These are phyloP conservation scores for Phytophthora kernoviae DNA, from an alignment of 352 stramenopile genomes.

Conservation along the genomic window DNA sequence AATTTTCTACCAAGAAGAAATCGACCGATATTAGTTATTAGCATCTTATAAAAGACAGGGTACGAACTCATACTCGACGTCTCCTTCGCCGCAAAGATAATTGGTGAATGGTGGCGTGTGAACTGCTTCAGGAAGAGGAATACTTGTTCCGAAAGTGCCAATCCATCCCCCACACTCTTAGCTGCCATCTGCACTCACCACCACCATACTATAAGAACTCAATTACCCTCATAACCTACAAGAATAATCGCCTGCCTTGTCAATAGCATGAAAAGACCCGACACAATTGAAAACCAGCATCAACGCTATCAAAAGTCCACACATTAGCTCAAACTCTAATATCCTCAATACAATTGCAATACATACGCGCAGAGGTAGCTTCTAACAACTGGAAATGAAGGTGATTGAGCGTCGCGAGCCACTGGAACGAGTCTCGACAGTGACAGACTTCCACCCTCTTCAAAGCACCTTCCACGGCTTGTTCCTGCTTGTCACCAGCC, in stretches of 20 bases:
- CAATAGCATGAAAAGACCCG: constrained; percentile 67
- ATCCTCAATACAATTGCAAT: not conserved
- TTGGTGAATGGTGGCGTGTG: constrained; percentile 69
- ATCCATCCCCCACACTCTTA: constrained; percentile 52
- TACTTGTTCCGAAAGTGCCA: constrained; percentile 65
- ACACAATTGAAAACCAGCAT: constrained; percentile 69
- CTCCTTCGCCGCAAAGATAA: constrained; percentile 63
- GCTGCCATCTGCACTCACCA: constrained; percentile 44
- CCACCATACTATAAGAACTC: not conserved
- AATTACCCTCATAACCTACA: not conserved
- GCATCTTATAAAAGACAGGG: not conserved
- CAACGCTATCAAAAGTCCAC: constrained; percentile 32
- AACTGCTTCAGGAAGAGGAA: constrained; percentile 76
- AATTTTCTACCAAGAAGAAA: constrained; percentile 16
- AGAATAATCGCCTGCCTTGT: constrained; percentile 45
- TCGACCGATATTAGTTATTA: constrained; percentile 2
- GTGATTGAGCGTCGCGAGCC: constrained; percentile 75
- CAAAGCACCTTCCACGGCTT: constrained; percentile 30
- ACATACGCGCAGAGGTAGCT: constrained; percentile 47
- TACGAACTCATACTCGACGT: constrained; percentile 33
- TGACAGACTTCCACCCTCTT: constrained; percentile 45
- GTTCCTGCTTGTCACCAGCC: constrained; percentile 10
- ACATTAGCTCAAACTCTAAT: constrained; percentile 6
- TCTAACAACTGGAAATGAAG: constrained; percentile 70
- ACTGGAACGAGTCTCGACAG: constrained; percentile 75